Evolutionary conservation across 1,139 yeast genomes (phyloP).

Genomic region (Pichia sp.): DNA sequence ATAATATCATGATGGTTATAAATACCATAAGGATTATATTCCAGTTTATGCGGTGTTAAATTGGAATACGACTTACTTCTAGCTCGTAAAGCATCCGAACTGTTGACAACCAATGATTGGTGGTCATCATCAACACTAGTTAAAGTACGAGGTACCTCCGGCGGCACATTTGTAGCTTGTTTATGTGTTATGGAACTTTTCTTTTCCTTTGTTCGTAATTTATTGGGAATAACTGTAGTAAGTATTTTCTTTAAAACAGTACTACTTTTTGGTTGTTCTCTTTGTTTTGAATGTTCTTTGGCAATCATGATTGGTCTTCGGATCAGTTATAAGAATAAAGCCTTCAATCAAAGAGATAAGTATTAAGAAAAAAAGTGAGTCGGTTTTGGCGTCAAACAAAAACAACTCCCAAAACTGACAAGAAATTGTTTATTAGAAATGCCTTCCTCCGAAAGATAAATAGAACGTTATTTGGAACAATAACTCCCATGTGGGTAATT

Average conservation of each 20-base stretch:
- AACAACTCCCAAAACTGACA: no score
- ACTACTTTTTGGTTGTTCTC: not conserved
- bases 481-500: no score
- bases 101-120: not conserved
- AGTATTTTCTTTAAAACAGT: slow-evolving; percentile 3
- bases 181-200: not conserved
- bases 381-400: no score
- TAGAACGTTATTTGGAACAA: no score
- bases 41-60: slow-evolving; percentile 7
- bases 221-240: slow-evolving; percentile 3
- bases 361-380: no score
- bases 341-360: no score
- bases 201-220: slow-evolving; percentile 3
- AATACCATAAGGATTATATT: slow-evolving; percentile 29
- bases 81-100: not conserved
- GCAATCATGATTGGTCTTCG: not conserved
- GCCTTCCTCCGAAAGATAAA: no score
- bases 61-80: slow-evolving; percentile 6
- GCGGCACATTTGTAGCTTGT: not conserved
- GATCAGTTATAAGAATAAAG: no score
- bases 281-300: not conserved
- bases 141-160: not conserved
- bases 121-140: not conserved
- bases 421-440: no score
- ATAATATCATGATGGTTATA: slow-evolving; percentile 13